Conservation (phyloP, 2,329 filamentous ascomycete genomes). For the Cladosporium sphaerospermum region DNA sequence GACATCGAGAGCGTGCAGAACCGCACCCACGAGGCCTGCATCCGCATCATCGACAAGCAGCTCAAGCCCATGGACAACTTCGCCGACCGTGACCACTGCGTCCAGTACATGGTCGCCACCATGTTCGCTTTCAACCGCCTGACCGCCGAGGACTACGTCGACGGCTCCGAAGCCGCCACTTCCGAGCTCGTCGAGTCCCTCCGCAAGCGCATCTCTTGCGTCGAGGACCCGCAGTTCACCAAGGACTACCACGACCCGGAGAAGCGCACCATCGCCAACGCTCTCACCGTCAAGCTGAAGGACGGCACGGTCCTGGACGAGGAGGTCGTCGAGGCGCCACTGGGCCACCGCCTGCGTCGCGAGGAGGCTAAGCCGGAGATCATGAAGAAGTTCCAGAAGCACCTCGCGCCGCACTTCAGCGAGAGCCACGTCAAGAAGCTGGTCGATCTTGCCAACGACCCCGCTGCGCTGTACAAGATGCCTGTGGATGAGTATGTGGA, state of each 20-base stretch:
- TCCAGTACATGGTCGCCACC: constrained; percentile 97
- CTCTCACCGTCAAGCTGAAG: constrained; percentile 87
- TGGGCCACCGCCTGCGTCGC: constrained; percentile 83
- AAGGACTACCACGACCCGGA: constrained; percentile 89
- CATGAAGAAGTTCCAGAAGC: constrained; percentile 88
- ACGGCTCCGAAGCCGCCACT: constrained; percentile 85
- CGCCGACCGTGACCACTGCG: constrained; percentile 97
- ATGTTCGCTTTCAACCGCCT: constrained; percentile 96
- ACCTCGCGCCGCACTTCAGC: constrained; percentile 76
- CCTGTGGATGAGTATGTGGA: constrained; percentile 92
- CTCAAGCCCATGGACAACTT: constrained; percentile 99
- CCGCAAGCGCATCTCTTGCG: constrained; percentile 87
- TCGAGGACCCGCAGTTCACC: constrained; percentile 93
- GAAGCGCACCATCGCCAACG: constrained; percentile 95
- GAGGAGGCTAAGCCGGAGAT: constrained; percentile 99
- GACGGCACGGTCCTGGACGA: constrained; percentile 89
- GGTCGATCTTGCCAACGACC: constrained; percentile 70
- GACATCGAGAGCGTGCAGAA: constrained; percentile 92
- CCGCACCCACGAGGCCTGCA: constrained; percentile 95
- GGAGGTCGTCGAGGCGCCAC: constrained; percentile 84
- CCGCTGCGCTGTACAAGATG: constrained; percentile 68
- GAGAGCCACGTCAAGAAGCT: constrained; percentile 74
- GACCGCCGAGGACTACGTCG: constrained; percentile 86
- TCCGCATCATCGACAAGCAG: constrained; percentile 99
- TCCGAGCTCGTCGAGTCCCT: constrained; percentile 85